Percentiles rank a stretch among this genome's conserved stretches.
phyloP scores from a whole-genome alignment of 2,329 filamentous ascomycete genomes.

The Diatrype stigma region DNA sequence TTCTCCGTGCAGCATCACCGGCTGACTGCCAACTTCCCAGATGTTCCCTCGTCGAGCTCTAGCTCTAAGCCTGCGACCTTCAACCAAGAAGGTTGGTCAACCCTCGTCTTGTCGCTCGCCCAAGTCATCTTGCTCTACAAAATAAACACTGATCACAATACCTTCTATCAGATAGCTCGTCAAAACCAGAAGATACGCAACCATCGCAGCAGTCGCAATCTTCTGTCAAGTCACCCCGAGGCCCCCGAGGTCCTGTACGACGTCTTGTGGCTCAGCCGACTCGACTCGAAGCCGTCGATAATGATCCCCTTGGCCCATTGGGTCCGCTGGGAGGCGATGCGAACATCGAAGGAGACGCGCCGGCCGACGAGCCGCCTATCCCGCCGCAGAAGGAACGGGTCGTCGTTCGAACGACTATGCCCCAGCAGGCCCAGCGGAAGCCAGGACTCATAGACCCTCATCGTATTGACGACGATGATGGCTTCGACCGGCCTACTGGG shows the following conservation, averaged over 20 bases:
- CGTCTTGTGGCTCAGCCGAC: conserved; percentile 71
- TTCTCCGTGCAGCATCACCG: not conserved
- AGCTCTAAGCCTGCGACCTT: conserved; percentile 24
- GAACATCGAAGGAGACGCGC: conserved; percentile 27
- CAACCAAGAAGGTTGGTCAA: conserved; percentile 20
- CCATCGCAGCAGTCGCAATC: conserved; percentile 27
- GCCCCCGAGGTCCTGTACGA: conserved; percentile 35
- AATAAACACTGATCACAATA: conserved; percentile 8
- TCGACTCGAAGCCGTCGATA: conserved; percentile 68
- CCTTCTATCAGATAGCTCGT: conserved; percentile 12
- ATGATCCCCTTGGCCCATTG: conserved; percentile 71
- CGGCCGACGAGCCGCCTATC: conserved; percentile 55
- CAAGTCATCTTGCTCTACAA: not conserved
- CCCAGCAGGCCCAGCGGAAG: conserved; percentile 37
- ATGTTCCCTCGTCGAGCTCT: conserved; percentile 36
- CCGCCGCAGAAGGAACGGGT: conserved; percentile 65
- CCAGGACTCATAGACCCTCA: conserved; percentile 53
- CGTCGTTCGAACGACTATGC: conserved; percentile 56
- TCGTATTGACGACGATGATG: conserved; percentile 68
- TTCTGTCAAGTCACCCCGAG: conserved; percentile 25
- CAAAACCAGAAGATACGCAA: conserved; percentile 22
- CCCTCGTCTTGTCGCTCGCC: not conserved
- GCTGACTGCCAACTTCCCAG: conserved; percentile 17
- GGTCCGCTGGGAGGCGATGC: conserved; percentile 58
- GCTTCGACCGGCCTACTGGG: conserved; percentile 43